Base-by-base conservation (phyloP, 192 early-diverging fungal species). In the Umbelopsis ramanniana region DNA sequence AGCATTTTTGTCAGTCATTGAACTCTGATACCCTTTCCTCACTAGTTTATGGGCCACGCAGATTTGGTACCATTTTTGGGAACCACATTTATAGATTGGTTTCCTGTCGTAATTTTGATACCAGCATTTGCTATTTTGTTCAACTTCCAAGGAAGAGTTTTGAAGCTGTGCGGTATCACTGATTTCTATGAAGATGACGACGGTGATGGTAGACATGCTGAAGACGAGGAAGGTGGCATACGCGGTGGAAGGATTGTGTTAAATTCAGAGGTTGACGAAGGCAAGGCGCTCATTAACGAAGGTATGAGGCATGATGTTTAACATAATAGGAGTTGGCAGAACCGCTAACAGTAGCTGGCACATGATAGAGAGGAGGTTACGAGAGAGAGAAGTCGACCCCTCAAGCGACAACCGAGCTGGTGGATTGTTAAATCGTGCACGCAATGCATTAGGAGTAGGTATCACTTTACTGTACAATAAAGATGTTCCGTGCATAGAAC, bases 31-130 rank as follows among this genome's bases (percentile, higher is more conserved):
- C 23, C 26, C 22, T 24, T 53, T 55, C 6, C 23, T 12, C 72
- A 55, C 77, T 17, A 84, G 79, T 90, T 91, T 71, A 93, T 93
- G 90, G 92, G 91, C 19, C 82, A 86, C 48, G 93, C 94, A 35
- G 92, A 95, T 72, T 81, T 98, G n/a, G 90, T 96, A 3, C 94
- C 96, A 12, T 86, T 98, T 22, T 81, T 98, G 54, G 97, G 97
- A 46, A 89, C 89, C 46, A 84, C 87, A 10, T 97, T 96, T 60
- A 94, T 94, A 76, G 91, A 90, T 57, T 96, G 90, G 80, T 89
- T 97, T 43, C 95, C 97, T 1, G 83, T 92, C n/a, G 72, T 95
- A 23, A 93, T 98, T 35, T 82, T 97, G 70, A 78, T 97, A 8
- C 89, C 94, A 0, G 90, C 90, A 0, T 60, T 89, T 0, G 76